Base-by-base conservation (phyloP, 176 grass and related monocot genomes). In the Oryza longistaminata region DNA sequence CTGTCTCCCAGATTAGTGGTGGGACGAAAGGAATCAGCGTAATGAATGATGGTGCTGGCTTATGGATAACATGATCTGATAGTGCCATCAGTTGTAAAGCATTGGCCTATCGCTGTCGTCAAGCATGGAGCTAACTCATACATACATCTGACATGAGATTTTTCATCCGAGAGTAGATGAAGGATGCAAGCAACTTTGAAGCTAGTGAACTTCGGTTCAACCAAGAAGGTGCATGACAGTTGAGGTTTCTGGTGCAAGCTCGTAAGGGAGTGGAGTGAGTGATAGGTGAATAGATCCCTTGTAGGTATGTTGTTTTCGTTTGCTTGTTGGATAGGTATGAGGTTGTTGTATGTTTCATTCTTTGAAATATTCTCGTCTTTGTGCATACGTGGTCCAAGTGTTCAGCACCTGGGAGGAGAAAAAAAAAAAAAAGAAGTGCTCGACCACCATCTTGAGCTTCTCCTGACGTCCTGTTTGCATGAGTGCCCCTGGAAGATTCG, bases 1-100 rank as follows among this genome's bases (percentile, higher is more conserved):
- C 88, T 19, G 90, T 98, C 87, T 95, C n/a, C 93, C 43, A 86
- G 81, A 87, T 89, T 92, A 77, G 78, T 97, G 11, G 84, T 90
- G 62, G 87, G 86, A 79, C 88, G 60, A n/a, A 17, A 86, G 3
- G 84, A 88, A 68, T 64, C 58, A 5, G 74, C 73, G 33, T 81
- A 39, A 10, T 87, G 37, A n/a, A 10, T 87, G 37, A 87, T 73
- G 72, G 68, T 83, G n/a, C 70, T 26, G 49, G 50, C 34, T 40
- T 14, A 4, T 5, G 31, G 49, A n/a, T n/a, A 37, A 35, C 0
- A n/a, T n/a, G 22, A 43, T 43, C 29, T 10, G 9, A 71, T 8
- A n/a, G 13, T 64, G 22, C 55, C 66, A 70, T 65, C 49, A 3
- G 24, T 75, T 31, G 69, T n/a, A 70, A 70, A 66, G 66, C 52